These are phyloP conservation scores for Populus hybrid DNA, from an alignment of 441 rosid genomes.

Conservation along the genomic window DNA sequence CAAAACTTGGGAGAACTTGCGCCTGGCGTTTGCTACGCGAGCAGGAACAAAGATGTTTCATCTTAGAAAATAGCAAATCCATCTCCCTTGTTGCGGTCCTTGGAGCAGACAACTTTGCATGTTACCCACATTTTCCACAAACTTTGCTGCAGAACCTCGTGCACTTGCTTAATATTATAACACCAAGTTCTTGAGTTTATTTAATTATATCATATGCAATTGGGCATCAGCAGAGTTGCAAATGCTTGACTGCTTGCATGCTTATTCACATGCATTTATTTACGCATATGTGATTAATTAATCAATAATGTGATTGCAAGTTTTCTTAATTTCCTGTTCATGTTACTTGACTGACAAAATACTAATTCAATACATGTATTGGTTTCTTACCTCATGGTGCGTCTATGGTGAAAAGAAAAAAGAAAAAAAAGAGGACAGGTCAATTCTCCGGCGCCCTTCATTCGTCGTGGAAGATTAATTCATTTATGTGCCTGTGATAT, in stretches of 20 bases:
- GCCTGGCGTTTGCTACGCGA: not conserved
- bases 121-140: not conserved
- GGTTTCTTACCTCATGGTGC: not conserved
- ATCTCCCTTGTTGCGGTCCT: not conserved
- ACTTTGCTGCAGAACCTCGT: not conserved
- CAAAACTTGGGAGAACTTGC: not conserved
- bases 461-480: not conserved
- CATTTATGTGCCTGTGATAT: not conserved
- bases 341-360: not conserved
- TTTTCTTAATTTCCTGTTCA: not conserved
- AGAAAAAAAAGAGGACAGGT: no score
- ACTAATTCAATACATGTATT: not conserved
- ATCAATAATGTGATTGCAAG: not conserved
- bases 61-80: not conserved
- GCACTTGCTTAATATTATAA: not conserved
- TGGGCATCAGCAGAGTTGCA: not conserved
- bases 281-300: not conserved
- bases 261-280: not conserved
- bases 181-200: not conserved
- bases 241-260: not conserved
- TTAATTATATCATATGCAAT: not conserved
- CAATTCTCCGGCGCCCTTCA: not conserved
- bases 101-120: not conserved
- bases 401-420: not conserved
- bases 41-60: constrained; percentile 7